phyloP scores from a whole-genome alignment of 129 eudicot species.

The Helianthus tuberosus region DNA sequence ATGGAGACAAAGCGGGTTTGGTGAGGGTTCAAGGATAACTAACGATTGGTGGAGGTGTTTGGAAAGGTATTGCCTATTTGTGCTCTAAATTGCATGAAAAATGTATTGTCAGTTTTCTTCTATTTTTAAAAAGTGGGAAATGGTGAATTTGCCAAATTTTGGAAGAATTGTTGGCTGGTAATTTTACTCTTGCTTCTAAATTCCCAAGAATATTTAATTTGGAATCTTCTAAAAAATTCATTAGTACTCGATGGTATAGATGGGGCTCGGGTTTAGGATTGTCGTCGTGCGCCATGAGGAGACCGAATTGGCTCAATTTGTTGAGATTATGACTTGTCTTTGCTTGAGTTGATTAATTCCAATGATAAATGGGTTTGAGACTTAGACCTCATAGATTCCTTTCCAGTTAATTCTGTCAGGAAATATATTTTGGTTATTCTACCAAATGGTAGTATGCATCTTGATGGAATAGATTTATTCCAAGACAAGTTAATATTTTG shows the following conservation, averaged over 20 bases:
- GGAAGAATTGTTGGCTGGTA: not conserved
- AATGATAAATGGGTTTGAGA: not conserved
- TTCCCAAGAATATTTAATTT: no score
- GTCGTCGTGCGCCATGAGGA: not conserved
- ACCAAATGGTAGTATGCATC: not conserved
- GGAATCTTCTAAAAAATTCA: no score
- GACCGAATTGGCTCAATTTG: not conserved
- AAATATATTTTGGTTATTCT: not conserved
- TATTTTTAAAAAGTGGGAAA: not conserved
- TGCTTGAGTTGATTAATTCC: not conserved
- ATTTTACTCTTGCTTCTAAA: not conserved
- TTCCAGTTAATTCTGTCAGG: not conserved
- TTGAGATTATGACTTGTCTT: not conserved
- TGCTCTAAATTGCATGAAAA: not conserved
- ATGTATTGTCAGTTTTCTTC: no score
- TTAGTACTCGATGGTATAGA: not conserved
- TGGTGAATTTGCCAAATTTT: not conserved
- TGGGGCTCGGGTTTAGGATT: not conserved
- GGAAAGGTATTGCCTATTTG: no score
- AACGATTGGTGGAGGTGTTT: no score
- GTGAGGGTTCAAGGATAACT: no score
- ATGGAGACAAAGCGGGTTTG: no score
- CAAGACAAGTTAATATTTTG: not conserved
- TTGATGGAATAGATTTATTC: not conserved
- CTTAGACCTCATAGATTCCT: not conserved